Base-by-base conservation (phyloP, 2,329 filamentous ascomycete species). In the Sordariomycetes sp. region DNA sequence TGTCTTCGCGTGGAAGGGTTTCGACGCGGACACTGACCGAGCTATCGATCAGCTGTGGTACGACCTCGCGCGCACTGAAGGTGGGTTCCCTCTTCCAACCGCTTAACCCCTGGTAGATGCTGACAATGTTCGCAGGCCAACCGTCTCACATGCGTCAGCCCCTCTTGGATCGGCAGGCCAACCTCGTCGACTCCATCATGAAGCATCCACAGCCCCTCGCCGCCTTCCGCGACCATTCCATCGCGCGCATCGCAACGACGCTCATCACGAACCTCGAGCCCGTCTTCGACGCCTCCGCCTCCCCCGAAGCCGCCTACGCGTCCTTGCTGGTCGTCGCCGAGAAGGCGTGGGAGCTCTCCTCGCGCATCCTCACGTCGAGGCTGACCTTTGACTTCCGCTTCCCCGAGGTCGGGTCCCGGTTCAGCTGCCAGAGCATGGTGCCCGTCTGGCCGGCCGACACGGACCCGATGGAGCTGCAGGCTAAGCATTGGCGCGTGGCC, bases 401-500 rank as follows among this genome's bases (percentile, higher is more conserved):
- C 50, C 66, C 66, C 23, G 65, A 72, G 37, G 63, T 66, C 8
- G 61, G 63, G 38, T 50, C 52, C 37, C 68, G 66, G 44, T 75
- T 70, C 55, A 60, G 51, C 12, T 57, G 57, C 37, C 58, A 67
- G 42, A 60, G 54, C 42, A 76, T 70, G 63, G 51, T 55, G 30
- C 61, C 42, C 35, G 56, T 70, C 39, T 69, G 70, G 50, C 57
- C 59, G 17, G 42, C 47, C 15, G 32, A 32, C 23, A 44, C 55
- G 19, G 56, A 64, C 23, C 54, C 61, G 1, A 48, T 57, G 35
- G 55, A 63, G 33, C 49, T 75, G 15, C 68, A 73, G 52, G 53
- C 58, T 6, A 59, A 60, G 44, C 68, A 73, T 44, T 66, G 59
- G 52, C 64, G 70, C 5, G 50, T 76, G n/a, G 64, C 66, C 34